phyloP scores from a whole-genome alignment of 768 basidiomycete species.

The Tylopilus cervinicoccineus region DNA sequence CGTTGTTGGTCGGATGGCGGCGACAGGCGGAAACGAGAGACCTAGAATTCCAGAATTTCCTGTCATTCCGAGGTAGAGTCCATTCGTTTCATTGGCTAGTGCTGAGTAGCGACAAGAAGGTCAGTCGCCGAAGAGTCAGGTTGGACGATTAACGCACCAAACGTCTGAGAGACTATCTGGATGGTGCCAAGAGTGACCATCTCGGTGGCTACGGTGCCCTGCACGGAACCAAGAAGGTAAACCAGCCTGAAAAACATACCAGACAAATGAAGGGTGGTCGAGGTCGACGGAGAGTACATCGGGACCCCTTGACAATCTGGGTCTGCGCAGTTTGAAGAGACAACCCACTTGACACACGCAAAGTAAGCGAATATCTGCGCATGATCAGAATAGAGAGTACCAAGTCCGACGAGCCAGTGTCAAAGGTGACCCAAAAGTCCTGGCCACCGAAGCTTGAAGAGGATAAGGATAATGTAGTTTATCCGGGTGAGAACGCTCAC shows the following conservation, averaged over 20 bases:
- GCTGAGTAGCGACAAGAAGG: conserved; percentile 30
- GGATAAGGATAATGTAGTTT: conserved; percentile 1
- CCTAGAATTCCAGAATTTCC: conserved; percentile 56
- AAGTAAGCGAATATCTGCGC: conserved; percentile 2
- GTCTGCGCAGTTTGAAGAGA: conserved; percentile 41
- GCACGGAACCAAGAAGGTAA: conserved; percentile 53
- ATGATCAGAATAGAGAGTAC: conserved; percentile 25
- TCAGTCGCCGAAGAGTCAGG: background rate
- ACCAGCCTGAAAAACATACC: conserved; percentile 38
- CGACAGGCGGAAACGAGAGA: conserved; percentile 45
- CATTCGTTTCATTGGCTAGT: conserved; percentile 40
- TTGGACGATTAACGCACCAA: conserved; percentile 33
- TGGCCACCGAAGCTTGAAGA: conserved; percentile 39
- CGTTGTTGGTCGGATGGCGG: conserved; percentile 41
- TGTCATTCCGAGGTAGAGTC: conserved; percentile 41
- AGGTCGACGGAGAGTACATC: conserved; percentile 36
- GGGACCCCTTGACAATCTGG: conserved; percentile 44
- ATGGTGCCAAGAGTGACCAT: conserved; percentile 42
- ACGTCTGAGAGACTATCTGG: conserved; percentile 43
- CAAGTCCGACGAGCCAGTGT: conserved; percentile 58
- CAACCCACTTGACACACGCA: conserved; percentile 43
- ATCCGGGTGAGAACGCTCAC: conserved; percentile 19
- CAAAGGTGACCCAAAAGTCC: conserved; percentile 43
- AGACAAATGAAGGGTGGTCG: conserved; percentile 29
- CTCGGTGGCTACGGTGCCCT: conserved; percentile 50